Base-by-base conservation (phyloP, 306 rosid species). In the Prunus mongolica region DNA sequence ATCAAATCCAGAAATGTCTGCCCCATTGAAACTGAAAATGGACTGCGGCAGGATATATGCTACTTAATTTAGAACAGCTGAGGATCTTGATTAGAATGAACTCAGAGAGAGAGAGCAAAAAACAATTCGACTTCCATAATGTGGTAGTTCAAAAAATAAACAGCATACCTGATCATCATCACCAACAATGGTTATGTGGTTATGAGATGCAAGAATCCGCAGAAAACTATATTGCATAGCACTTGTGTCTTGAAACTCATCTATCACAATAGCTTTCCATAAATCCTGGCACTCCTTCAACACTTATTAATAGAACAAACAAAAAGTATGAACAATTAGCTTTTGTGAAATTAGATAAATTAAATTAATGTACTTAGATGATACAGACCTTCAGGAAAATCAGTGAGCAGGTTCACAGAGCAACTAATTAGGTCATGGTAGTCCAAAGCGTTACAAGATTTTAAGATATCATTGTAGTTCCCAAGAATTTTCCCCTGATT, bases 241-340 rank as follows among this genome's bases (percentile, higher is more conserved):
- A 84, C 97, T 94, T 8, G 98, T 94, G 71, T 94, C 98, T 85
- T 94, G 98, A 88, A 94, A 94, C 91, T 94, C 98, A 76, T 94
- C 98, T 72, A 94, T 84, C 58, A 94, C 89, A 79, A 92, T 85
- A 76, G 97, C 96, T 86, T 86, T 92, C 96, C 97, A 92, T 15
- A 80, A 75, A 63, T 88, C 86, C 82, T 79, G 95, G 62, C 92
- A 86, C 78, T 92, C 97, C 86, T 81, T 87, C 88, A 86, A 85
- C 67, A 92, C 98, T 93, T 51, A 24, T 49, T 72, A 78, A 71
- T 6, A 51, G 50, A n/a, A 56, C 77, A 72, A 76, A 82, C 55
- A 68, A 12, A 15, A 22, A 11, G 16, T 24, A 58, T 58, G 4
- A 58, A 58, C 18, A 24, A 7, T 58, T 24, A 24, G 16, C 65